Conservation (phyloP, 179 eudicot species). For the Sideroxylon spinosum region DNA sequence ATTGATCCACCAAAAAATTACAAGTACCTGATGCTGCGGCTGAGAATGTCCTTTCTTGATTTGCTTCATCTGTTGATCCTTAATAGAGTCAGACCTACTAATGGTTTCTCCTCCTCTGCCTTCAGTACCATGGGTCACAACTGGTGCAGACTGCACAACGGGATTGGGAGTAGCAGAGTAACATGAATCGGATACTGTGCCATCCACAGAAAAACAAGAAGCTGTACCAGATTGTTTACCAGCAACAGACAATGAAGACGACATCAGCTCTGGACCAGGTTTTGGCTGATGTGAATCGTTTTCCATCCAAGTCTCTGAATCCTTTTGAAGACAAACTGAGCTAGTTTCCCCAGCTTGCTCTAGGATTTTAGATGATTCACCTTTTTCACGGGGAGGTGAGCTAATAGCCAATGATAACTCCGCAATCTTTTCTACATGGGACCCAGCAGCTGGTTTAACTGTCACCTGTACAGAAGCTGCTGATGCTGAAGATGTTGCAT, state of each 20-base stretch:
- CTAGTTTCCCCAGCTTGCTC: conserved; percentile 28
- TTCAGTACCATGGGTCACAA: conserved; percentile 19
- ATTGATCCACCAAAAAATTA: not conserved
- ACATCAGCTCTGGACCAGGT: conserved; percentile 19
- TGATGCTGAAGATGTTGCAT: conserved; percentile 22
- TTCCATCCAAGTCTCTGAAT: conserved; percentile 23
- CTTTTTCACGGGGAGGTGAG: conserved; percentile 32
- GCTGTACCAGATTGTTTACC: conserved; percentile 20
- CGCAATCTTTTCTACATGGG: conserved; percentile 35
- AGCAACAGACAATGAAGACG: conserved; percentile 13
- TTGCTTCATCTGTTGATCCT: conserved; percentile 35
- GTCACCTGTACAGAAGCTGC: conserved; percentile 38
- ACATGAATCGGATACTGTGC: not conserved
- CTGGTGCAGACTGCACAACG: conserved; percentile 25
- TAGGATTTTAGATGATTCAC: conserved; percentile 23
- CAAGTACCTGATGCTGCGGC: conserved; percentile 44
- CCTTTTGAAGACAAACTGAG: conserved; percentile 27
- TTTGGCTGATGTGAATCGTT: conserved; percentile 28
- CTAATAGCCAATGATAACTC: conserved; percentile 16
- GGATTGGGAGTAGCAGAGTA: conserved; percentile 21
- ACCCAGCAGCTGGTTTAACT: conserved; percentile 41
- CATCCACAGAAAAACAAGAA: conserved; percentile 19
- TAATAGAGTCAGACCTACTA: conserved; percentile 25
- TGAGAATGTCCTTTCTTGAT: conserved; percentile 32
- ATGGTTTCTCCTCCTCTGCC: conserved; percentile 24